Conservation (phyloP, 805 yeast genomes). For the Kluyveromyces siamensis region DNA sequence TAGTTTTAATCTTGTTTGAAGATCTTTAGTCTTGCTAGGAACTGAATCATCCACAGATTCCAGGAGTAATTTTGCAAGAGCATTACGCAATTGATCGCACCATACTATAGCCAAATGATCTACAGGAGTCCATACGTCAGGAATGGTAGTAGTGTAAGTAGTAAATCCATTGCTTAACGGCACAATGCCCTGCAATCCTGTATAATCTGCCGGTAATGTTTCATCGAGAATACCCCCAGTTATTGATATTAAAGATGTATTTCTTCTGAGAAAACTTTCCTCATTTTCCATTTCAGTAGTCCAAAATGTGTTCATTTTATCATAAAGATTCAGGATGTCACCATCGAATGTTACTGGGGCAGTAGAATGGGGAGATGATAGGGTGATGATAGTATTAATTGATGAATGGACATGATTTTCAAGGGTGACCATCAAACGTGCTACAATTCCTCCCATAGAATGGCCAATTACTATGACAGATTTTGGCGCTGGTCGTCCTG, state of each 20-base stretch:
- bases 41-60: constrained; percentile 45
- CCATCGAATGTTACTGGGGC: constrained; percentile 93
- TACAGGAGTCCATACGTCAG: constrained; percentile 86
- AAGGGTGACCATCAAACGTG: constrained; percentile 72
- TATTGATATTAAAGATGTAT: constrained; percentile 69
- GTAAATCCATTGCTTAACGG: constrained; percentile 76
- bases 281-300: constrained; percentile 40
- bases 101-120: constrained; percentile 95
- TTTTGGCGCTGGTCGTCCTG: constrained; percentile 32
- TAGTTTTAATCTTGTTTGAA: constrained; percentile 48
- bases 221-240: constrained; percentile 82
- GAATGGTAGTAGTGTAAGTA: constrained; percentile 76
- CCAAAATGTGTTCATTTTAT: constrained; percentile 76
- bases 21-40: constrained; percentile 41
- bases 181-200: constrained; percentile 59
- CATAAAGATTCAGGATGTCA: constrained; percentile 67
- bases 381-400: constrained; percentile 73
- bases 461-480: constrained; percentile 82
- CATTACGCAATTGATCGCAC: constrained; percentile 80
- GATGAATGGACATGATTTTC: constrained; percentile 66
- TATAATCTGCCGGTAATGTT: constrained; percentile 83
- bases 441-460: constrained; percentile 97
- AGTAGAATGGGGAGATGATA: constrained; percentile 87
- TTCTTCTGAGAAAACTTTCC: constrained; percentile 19
- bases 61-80: constrained; percentile 49